These are phyloP conservation scores for Kockovaella imperatae DNA, from an alignment of 768 basidiomycete species.

Conservation along the genomic window DNA sequence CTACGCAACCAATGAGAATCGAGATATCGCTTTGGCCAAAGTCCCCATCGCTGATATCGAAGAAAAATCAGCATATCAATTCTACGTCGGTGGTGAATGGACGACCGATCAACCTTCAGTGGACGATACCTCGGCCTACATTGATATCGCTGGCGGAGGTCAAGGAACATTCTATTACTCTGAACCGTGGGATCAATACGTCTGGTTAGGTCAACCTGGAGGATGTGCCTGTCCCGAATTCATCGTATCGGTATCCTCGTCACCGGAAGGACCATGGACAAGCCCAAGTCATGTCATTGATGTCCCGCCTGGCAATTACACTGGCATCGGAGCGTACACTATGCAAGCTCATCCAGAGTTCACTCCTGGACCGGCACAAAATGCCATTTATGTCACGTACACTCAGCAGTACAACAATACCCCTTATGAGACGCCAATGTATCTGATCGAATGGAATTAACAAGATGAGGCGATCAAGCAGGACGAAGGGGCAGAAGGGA, in stretches of 20 bases:
- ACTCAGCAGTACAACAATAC: too few species aligned
- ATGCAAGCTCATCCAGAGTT: too few species aligned
- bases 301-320: too few species aligned
- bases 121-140: background rate
- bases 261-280: background rate
- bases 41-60: constrained; percentile 1
- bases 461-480: too few species aligned
- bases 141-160: constrained; percentile 1
- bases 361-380: too few species aligned
- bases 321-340: too few species aligned
- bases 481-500: too few species aligned
- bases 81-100: constrained; percentile 6
- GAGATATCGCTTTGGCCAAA: constrained; percentile 1
- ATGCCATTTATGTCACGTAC: too few species aligned
- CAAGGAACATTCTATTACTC: constrained; percentile 8
- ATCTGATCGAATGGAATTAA: too few species aligned
- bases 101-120: background rate
- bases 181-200: constrained; percentile 2
- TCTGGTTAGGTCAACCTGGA: constrained; percentile 6
- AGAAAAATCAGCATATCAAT: constrained; percentile 3
- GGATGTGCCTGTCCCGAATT: background rate
- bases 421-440: too few species aligned
- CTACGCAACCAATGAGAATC: background rate
- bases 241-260: constrained; percentile 2
- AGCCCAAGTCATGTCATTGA: background rate